These are phyloP conservation scores for Diaporthe vexans DNA, from an alignment of 2,329 filamentous ascomycete genomes.

Conservation along the genomic window DNA sequence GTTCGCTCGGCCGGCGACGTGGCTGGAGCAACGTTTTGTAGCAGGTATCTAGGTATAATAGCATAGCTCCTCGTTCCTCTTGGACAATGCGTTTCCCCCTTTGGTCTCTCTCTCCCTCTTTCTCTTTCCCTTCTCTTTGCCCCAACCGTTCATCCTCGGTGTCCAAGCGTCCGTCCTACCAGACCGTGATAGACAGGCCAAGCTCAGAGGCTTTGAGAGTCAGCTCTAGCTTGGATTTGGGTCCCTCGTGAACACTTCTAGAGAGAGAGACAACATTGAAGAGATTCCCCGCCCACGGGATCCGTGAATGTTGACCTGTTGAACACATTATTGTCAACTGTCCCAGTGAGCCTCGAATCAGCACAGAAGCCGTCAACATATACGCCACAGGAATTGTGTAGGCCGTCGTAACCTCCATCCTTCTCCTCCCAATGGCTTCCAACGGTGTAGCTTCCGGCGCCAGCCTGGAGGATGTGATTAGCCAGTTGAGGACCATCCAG, in stretches of 20 bases:
- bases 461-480: conserved; percentile 42
- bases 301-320: conserved; percentile 28
- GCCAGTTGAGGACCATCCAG: conserved; percentile 40
- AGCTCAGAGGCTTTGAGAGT: conserved; percentile 5
- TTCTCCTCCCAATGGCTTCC: conserved; percentile 36
- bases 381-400: conserved; percentile 21
- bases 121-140: conserved; percentile 1
- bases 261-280: conserved; percentile 9
- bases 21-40: conserved; percentile 14
- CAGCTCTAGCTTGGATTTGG: conserved; percentile 18
- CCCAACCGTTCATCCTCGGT: neutral
- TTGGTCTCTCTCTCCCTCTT: no score
- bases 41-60: conserved; percentile 27
- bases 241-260: conserved; percentile 22
- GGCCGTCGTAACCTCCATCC: conserved; percentile 20
- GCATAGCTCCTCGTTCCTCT: conserved; percentile 9
- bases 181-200: conserved; percentile 19
- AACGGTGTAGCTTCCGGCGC: conserved; percentile 33
- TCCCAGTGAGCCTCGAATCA: conserved; percentile 14
- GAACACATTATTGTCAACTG: conserved; percentile 10
- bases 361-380: conserved; percentile 20
- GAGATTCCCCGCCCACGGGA: conserved; percentile 1
- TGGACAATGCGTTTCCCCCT: neutral
- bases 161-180: neutral
- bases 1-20: conserved; percentile 38